Conservation (phyloP, 2,329 filamentous ascomycete genomes). For the Pestalotiopsis sp. region DNA sequence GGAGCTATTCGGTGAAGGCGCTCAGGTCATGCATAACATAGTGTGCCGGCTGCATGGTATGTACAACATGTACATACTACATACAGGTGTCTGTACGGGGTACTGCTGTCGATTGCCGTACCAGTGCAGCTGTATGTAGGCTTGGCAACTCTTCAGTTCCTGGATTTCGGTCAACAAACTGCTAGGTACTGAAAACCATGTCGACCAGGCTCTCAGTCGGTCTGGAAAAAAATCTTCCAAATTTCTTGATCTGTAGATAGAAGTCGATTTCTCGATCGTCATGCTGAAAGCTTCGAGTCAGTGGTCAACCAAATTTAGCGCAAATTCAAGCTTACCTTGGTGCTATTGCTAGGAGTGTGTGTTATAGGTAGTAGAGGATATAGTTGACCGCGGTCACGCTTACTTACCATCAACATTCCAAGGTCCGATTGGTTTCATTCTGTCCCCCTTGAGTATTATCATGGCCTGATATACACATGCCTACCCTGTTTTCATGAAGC, state of each 20-base stretch:
- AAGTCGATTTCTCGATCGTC: too few relatives aligned
- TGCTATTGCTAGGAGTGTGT: background rate
- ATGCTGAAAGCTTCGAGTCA: too few relatives aligned
- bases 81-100: too few relatives aligned
- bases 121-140: background rate
- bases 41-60: background rate
- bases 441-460: slow-evolving; percentile 10
- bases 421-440: background rate
- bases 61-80: background rate
- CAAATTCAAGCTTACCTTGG: background rate
- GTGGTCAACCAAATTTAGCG: too few relatives aligned
- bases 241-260: too few relatives aligned
- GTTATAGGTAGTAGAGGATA: background rate
- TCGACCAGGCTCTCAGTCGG: too few relatives aligned
- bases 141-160: too few relatives aligned
- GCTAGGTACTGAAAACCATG: too few relatives aligned
- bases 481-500: background rate
- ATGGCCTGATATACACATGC: slow-evolving; percentile 10
- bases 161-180: too few relatives aligned
- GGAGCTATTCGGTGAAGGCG: background rate
- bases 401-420: background rate
- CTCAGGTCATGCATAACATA: background rate
- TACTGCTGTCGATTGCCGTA: background rate
- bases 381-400: background rate
- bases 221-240: too few relatives aligned